Conservation (phyloP, 805 yeast species). For the Pichia exigua region DNA sequence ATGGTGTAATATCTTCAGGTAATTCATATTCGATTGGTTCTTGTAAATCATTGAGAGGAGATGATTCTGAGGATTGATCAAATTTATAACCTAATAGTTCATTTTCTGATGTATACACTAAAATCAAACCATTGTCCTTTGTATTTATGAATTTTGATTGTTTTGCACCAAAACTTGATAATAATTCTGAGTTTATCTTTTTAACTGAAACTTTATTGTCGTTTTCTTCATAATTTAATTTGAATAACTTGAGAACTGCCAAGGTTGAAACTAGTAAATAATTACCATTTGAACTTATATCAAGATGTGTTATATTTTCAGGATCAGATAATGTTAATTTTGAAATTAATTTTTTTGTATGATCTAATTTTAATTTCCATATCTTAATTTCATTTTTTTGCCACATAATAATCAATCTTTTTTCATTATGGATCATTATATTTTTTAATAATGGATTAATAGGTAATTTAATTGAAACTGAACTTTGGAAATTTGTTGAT, state of each 20-base stretch:
- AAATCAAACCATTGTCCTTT: slow-evolving; percentile 28
- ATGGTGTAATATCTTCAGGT: slow-evolving; percentile 8
- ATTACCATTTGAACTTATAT: slow-evolving; percentile 57
- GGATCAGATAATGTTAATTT: slow-evolving; percentile 65
- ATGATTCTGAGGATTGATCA: slow-evolving; percentile 29
- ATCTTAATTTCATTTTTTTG: slow-evolving; percentile 73
- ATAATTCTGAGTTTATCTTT: slow-evolving; percentile 40
- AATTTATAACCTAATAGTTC: slow-evolving; percentile 35
- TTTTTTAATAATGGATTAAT: slow-evolving; percentile 27
- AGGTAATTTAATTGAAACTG: slow-evolving; percentile 64
- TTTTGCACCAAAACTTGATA: slow-evolving; percentile 47
- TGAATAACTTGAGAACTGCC: slow-evolving; percentile 60
- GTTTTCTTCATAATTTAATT: slow-evolving; percentile 38
- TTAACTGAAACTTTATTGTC: slow-evolving; percentile 35
- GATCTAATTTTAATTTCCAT: slow-evolving; percentile 48
- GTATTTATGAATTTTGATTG: slow-evolving; percentile 35
- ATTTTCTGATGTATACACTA: slow-evolving; percentile 54
- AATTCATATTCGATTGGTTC: slow-evolving; percentile 26
- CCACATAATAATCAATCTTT: slow-evolving; percentile 64
- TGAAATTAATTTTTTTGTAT: slow-evolving; percentile 50
- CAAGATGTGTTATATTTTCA: slow-evolving; percentile 67
- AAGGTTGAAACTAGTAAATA: slow-evolving; percentile 67
- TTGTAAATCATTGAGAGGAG: slow-evolving; percentile 36
- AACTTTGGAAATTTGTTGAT: slow-evolving; percentile 58
- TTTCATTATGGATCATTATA: slow-evolving; percentile 33